These are phyloP conservation scores for Salisapilia sapeloensis DNA, from an alignment of 352 stramenopile species.

Conservation along the genomic window DNA sequence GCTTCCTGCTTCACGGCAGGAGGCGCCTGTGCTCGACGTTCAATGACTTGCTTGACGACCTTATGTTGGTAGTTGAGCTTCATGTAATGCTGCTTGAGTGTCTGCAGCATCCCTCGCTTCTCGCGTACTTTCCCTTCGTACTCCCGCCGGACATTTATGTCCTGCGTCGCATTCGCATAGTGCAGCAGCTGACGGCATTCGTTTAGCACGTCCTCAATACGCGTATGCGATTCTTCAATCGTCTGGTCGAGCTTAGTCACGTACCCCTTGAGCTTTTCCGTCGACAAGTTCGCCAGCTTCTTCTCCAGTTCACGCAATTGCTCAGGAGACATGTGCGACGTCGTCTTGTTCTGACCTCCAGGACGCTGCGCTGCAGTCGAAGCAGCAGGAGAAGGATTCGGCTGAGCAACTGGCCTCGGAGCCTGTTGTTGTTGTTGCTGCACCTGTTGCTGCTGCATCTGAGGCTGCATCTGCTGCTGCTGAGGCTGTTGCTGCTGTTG, in stretches of 20 bases:
- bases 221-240: conserved; percentile 54
- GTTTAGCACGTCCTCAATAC: conserved; percentile 73
- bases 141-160: conserved; percentile 30
- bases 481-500: conserved; percentile 14
- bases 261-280: conserved; percentile 61
- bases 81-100: conserved; percentile 66
- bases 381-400: conserved; percentile 3
- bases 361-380: conserved; percentile 5
- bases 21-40: conserved; percentile 11
- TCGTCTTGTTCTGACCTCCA: background rate
- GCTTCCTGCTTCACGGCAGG: background rate
- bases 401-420: conserved; percentile 4
- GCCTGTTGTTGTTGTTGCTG: conserved; percentile 15
- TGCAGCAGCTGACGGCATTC: conserved; percentile 68
- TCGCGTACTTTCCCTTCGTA: conserved; percentile 57
- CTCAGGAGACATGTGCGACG: too few relatives aligned
- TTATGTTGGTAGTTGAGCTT: conserved; percentile 59
- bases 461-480: conserved; percentile 15
- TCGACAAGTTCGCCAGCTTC: conserved; percentile 37
- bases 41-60: conserved; percentile 73
- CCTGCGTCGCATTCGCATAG: conserved; percentile 50
- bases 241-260: conserved; percentile 72
- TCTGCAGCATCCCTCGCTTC: conserved; percentile 49
- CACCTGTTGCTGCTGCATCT: conserved; percentile 10
- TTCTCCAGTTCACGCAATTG: conserved; percentile 60